Base-by-base conservation (phyloP, 2,329 filamentous ascomycete genomes). In the Ophiostoma sp. region DNA sequence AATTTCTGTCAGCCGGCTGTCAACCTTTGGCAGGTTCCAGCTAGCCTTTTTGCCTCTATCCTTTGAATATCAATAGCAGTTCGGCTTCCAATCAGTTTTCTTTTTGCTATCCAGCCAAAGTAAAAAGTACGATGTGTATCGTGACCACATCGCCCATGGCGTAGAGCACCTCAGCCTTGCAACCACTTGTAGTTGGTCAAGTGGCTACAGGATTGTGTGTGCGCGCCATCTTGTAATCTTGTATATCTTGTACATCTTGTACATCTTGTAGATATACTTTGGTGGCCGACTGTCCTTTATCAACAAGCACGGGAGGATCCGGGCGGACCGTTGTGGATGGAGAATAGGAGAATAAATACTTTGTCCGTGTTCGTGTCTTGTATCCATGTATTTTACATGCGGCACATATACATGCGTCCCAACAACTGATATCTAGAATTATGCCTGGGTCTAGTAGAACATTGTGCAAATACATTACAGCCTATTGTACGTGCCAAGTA, bases 61-160 rank as follows among this genome's bases (percentile, higher is more conserved):
- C 42, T 44, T 44, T 44, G 11, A 36, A 36, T 36, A 38, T 58
- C 52, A 58, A 58, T 49, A 58, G 38, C 52, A 58, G 52, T 36
- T 58, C 52, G 27, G 27, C 38, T 18, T 27, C 9, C 38, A 18
- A 78, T 77, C 79, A 77, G 68, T 7, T 12, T 8, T 5, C n/a
- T 5, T n/a, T 7, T 42, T 27, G 27, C 27, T 27, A 27, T 27
- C 27, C 27, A 27, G 27, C 27, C 27, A 27, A 27, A 27, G 27
- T 27, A 27, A 27, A 27, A 27, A 27, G 27, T 27, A 27, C 27
- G 27, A 27, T 14, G 5, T 18, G 64, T 47, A 18, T 64, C 42
- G 1, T 11, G 7, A 11, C 2, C 7, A 14, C 16, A 18, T 12
- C n/a, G 38, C 14, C 4, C n/a, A 41, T 16, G 41, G 14, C 11